phyloP scores from a whole-genome alignment of 129 eudicot species.

The Cynara cardunculus region DNA sequence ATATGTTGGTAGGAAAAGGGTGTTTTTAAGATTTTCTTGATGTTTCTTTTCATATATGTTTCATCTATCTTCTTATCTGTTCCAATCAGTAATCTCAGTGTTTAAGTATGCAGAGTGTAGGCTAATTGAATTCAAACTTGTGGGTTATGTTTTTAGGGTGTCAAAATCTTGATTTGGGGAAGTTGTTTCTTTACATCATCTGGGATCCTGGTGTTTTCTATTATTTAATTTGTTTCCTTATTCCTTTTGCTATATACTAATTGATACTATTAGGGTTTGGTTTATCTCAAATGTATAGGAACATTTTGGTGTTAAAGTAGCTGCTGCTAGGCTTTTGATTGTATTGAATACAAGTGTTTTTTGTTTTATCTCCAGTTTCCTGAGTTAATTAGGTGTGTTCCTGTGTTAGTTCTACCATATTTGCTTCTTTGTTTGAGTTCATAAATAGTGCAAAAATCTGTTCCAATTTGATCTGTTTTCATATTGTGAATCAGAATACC shows the following conservation, averaged over 20 bases:
- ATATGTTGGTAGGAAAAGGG: background rate
- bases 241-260: background rate
- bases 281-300: background rate
- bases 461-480: conserved; percentile 7
- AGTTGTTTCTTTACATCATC: background rate
- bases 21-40: background rate
- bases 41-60: background rate
- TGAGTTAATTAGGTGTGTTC: background rate
- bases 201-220: background rate
- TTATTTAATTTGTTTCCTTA: background rate
- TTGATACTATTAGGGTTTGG: conserved; percentile 9
- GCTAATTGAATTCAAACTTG: background rate
- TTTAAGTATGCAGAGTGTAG: background rate
- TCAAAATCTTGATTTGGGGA: background rate
- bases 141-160: conserved; percentile 4
- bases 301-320: background rate
- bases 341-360: background rate
- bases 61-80: background rate
- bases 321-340: conserved; percentile 7
- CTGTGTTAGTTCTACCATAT: background rate
- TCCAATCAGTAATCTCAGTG: background rate
- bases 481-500: background rate
- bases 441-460: background rate
- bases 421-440: conserved; percentile 8
- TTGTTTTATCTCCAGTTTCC: background rate